Base-by-base conservation (phyloP, 2,329 filamentous ascomycete genomes). In the Emmonsiellopsis sp. region DNA sequence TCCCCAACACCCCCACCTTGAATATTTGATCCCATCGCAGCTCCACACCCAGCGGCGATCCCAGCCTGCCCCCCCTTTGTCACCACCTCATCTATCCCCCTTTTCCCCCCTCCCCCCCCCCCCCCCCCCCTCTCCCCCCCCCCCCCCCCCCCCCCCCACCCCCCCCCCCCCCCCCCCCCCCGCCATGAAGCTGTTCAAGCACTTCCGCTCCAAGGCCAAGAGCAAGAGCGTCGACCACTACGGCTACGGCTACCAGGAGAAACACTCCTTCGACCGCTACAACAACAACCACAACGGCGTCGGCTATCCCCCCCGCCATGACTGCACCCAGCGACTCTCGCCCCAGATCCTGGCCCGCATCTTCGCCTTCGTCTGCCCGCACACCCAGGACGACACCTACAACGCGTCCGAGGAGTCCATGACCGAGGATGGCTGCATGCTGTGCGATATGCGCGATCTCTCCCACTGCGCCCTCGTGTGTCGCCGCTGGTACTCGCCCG, bases 401-500 rank as follows among this genome's bases (percentile, higher is more conserved):
- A 85, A 88, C 60, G 84, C 84, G 42, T 92, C 87, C 64, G 92
- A 97, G 73, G 81, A 87, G 63, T 88, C 86, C 55, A 83, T 86
- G 60, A 79, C 83, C 49, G 85, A 86, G 60, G 84, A 89, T 72
- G 84, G 83, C 53, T 97, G 92, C 74, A 92, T 93, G 87, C 83
- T 95, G 60, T 97, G 92, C 74, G 89, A 95, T 72, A 79, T 93
- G 75, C 84, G 91, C 60, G 90, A 96, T 69, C 80, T 96, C 53
- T 83, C 89, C 51, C 84, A 88, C 68, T 92, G 88, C 67, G 82
- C 84, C 40, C 77, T 82, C 66, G 87, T 88, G 49, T 88, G 82
- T 68, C 82, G 82, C 62, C 77, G 77, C 62, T 97, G 91, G 91
- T 77, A 77, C 60, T 64, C 70, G 31, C 70, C 76, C n/a, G 80